Evolutionary conservation across 2,329 filamentous ascomycete genomes (phyloP).

Genomic region (Alternaria metachromatica): DNA sequence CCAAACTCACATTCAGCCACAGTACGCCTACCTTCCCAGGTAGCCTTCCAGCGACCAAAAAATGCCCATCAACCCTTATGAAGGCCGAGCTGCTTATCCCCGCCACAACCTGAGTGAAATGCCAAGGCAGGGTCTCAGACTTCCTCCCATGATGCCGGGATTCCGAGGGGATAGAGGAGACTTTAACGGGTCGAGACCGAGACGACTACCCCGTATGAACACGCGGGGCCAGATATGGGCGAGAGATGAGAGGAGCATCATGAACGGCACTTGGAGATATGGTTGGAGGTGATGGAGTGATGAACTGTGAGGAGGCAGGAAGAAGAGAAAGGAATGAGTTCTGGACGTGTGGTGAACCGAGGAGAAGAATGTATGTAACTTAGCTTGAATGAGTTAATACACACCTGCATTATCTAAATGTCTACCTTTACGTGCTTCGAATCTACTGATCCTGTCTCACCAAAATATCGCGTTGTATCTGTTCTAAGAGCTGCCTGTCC

Average conservation of each 20-base stretch:
- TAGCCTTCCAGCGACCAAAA: neutral
- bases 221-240: neutral
- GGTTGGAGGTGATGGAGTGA: neutral
- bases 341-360: neutral
- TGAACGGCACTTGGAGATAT: neutral
- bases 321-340: neutral
- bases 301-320: neutral
- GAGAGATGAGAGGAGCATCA: neutral
- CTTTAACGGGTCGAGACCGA: neutral
- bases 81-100: neutral
- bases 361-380: neutral
- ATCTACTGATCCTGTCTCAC: neutral
- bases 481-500: neutral
- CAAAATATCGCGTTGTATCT: neutral
- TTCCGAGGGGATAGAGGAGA: neutral
- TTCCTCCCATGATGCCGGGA: neutral
- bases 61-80: neutral
- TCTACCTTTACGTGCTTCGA: neutral
- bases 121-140: neutral
- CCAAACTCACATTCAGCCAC: neutral
- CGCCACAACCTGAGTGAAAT: neutral
- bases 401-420: neutral
- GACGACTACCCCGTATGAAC: neutral
- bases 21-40: neutral
- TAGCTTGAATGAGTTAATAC: neutral